Evolutionary conservation across 2,329 filamentous ascomycete genomes (phyloP).

Genomic region (Hymenoscyphus fructigenus): DNA sequence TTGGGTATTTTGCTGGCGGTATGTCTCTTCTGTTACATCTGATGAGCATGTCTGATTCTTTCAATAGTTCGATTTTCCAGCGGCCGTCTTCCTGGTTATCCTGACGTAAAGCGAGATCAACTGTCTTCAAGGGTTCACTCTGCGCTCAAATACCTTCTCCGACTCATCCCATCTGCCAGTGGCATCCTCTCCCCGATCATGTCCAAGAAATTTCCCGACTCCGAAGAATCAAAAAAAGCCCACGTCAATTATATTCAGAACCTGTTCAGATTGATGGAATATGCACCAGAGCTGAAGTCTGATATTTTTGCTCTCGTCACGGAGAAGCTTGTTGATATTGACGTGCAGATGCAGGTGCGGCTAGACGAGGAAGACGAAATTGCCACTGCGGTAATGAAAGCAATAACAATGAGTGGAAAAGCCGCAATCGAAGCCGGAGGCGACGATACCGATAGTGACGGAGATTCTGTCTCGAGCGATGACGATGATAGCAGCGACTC

Average conservation of each 20-base stretch:
- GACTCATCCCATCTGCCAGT: conserved; percentile 77
- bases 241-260: conserved; percentile 90
- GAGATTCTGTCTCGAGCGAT: conserved; percentile 68
- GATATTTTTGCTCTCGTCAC: conserved; percentile 83
- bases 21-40: conserved; percentile 36
- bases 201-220: conserved; percentile 68
- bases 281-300: conserved; percentile 73
- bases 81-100: conserved; percentile 44
- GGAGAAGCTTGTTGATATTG: conserved; percentile 86
- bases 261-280: conserved; percentile 72
- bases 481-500: conserved; percentile 68
- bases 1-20: conserved; percentile 69
- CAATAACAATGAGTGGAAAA: conserved; percentile 42
- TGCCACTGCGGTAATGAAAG: conserved; percentile 68
- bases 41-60: conserved; percentile 34
- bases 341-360: conserved; percentile 92
- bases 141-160: conserved; percentile 72
- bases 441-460: conserved; percentile 58
- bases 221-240: conserved; percentile 72
- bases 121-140: conserved; percentile 73
- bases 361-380: conserved; percentile 91
- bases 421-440: conserved; percentile 51
- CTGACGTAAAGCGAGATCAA: conserved; percentile 59
- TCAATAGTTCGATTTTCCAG: conserved; percentile 39
- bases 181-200: conserved; percentile 68